These are phyloP conservation scores for Psidium friedrichsthalianum DNA, from an alignment of 345 rosid genomes.

Conservation along the genomic window DNA sequence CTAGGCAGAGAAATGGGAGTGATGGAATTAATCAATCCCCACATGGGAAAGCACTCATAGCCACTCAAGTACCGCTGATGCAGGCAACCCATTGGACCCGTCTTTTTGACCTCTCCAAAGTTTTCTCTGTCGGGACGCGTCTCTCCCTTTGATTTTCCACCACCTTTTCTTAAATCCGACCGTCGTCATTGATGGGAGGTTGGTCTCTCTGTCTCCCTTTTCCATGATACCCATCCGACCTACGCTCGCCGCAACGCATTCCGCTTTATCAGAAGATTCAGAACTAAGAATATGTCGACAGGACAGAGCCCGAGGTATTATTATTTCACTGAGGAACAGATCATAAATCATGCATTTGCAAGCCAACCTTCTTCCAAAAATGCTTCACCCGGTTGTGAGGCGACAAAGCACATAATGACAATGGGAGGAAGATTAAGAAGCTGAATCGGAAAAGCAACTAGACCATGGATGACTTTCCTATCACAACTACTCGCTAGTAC, in stretches of 20 bases:
- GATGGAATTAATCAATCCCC: slow-evolving; percentile 7
- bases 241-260: not conserved
- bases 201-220: not conserved
- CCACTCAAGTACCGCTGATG: slow-evolving; percentile 39
- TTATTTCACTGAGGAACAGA: not conserved
- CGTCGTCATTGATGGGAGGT: not conserved
- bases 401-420: not conserved
- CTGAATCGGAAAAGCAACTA: not conserved
- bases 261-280: not conserved
- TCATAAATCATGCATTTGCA: not conserved
- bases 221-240: not conserved
- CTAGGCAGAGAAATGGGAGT: not conserved
- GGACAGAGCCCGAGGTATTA: not conserved
- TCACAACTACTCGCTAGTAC: not conserved
- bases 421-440: not conserved
- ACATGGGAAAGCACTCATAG: slow-evolving; percentile 56
- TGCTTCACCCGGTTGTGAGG: not conserved
- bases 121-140: slow-evolving; percentile 12
- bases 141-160: slow-evolving; percentile 8
- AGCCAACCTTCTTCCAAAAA: not conserved
- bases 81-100: slow-evolving; percentile 22
- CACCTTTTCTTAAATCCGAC: not conserved
- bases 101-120: slow-evolving; percentile 19
- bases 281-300: not conserved
- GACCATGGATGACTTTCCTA: not conserved